Evolutionary conservation across 139 green algal genomes (phyloP).

Genomic region (Closterium sp.): DNA sequence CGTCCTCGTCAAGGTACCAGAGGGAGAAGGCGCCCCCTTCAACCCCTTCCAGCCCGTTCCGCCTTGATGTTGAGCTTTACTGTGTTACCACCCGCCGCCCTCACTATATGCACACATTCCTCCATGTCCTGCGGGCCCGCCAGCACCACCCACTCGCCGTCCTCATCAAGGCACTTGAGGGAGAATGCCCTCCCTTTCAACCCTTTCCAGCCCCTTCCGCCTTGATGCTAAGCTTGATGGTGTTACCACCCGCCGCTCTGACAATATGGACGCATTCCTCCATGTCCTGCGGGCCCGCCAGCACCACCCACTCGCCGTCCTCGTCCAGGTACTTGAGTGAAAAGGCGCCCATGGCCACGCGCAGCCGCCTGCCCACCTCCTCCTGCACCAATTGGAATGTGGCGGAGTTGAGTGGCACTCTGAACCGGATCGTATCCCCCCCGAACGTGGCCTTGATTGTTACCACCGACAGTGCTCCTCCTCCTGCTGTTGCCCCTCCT

Average conservation of each 20-base stretch:
- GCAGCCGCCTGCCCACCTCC: slow-evolving; percentile 29
- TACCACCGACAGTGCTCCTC: slow-evolving; percentile 1
- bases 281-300: slow-evolving; percentile 41
- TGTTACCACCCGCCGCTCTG: neutral
- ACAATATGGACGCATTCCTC: slow-evolving; percentile 35
- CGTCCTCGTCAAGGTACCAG: slow-evolving; percentile 44
- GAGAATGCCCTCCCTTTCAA: slow-evolving; percentile 4
- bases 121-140: slow-evolving; percentile 37
- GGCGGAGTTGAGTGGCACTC: neutral
- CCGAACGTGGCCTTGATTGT: slow-evolving; percentile 44
- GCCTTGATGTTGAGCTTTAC: slow-evolving; percentile 36
- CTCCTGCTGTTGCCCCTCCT: neutral
- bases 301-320: slow-evolving; percentile 45
- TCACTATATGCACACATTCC: slow-evolving; percentile 34
- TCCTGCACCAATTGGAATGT: neutral
- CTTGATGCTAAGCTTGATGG: slow-evolving; percentile 37
- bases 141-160: slow-evolving; percentile 47
- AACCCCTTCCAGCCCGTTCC: neutral
- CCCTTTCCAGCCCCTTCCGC: neutral
- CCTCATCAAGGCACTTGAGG: slow-evolving; percentile 47
- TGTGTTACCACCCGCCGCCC: slow-evolving; percentile 2
- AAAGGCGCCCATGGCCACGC: neutral
- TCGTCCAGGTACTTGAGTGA: slow-evolving; percentile 47
- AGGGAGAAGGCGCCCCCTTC: slow-evolving; percentile 15
- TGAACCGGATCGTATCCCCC: slow-evolving; percentile 41